Evolutionary conservation across 495 filamentous ascomycete genomes (phyloP).

Genomic region (Podospora australis): DNA sequence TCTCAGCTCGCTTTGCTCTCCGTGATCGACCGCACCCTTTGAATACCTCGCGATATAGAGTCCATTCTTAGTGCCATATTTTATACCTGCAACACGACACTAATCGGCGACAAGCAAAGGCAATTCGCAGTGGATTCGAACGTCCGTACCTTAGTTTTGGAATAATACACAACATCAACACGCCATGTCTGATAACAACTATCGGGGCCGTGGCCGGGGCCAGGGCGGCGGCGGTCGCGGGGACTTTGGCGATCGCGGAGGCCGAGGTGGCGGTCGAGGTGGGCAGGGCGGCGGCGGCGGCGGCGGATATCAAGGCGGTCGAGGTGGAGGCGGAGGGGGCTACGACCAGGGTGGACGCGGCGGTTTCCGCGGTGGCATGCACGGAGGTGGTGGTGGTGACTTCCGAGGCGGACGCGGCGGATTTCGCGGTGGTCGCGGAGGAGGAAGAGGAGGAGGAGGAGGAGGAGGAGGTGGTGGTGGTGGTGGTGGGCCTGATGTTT

Average conservation of each 20-base stretch:
- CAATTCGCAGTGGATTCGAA: too few relatives aligned
- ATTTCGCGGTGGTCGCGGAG: conserved; percentile 12
- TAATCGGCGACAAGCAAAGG: too few relatives aligned
- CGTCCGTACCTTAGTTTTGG: too few relatives aligned
- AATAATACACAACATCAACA: too few relatives aligned
- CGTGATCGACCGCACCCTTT: too few relatives aligned
- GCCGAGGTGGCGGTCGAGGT: conserved; percentile 20
- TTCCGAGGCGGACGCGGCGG: conserved; percentile 20
- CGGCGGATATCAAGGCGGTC: conserved; percentile 14
- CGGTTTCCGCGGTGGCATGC: conserved; percentile 16
- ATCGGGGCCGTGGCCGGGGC: conserved; percentile 11
- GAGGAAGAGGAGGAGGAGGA: conserved; percentile 17
- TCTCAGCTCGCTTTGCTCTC: too few relatives aligned
- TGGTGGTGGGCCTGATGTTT: conserved; percentile 26
- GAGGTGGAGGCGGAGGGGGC: conserved; percentile 21
- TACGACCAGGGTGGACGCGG: conserved; percentile 23
- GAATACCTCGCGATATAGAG: too few relatives aligned
- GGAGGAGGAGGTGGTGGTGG: conserved; percentile 22
- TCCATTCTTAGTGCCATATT: too few relatives aligned
- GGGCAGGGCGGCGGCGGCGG: conserved; percentile 22
- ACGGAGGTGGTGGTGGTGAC: conserved; percentile 19
- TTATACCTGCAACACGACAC: too few relatives aligned
- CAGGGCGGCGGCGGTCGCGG: conserved; percentile 16
- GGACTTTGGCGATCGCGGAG: conserved; percentile 16
- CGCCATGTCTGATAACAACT: too few relatives aligned